Evolutionary conservation across 2,329 filamentous ascomycete species (phyloP).

Genomic region (Colletotrichum ledebouriae): DNA sequence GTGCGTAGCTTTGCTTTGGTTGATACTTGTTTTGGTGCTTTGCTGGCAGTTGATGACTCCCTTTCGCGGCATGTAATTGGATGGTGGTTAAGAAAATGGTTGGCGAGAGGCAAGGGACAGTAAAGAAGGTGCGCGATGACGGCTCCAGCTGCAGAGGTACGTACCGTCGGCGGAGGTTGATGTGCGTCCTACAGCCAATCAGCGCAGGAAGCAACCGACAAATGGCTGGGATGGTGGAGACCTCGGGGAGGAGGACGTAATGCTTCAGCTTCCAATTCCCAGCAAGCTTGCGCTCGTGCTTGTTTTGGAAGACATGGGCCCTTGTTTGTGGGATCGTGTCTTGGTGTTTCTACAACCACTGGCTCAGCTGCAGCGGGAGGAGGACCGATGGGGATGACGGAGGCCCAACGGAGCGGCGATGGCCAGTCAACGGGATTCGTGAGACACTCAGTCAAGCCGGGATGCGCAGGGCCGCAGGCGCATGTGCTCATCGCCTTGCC

Average conservation of each 20-base stretch:
- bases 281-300: background rate
- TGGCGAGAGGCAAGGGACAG: constrained; percentile 24
- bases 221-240: constrained; percentile 30
- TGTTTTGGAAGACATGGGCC: constrained; percentile 32
- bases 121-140: background rate
- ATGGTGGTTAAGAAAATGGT: constrained; percentile 8
- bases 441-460: constrained; percentile 28
- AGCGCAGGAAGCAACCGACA: constrained; percentile 3
- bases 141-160: background rate
- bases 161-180: background rate
- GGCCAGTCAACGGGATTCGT: constrained; percentile 38
- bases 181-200: background rate
- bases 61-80: constrained; percentile 11
- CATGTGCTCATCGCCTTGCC: too few relatives aligned
- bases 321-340: constrained; percentile 38
- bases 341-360: constrained; percentile 36
- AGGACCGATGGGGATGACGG: constrained; percentile 10
- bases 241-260: background rate
- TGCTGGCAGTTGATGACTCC: constrained; percentile 33
- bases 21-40: constrained; percentile 23
- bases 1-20: constrained; percentile 30
- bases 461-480: too few relatives aligned
- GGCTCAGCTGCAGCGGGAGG: constrained; percentile 35
- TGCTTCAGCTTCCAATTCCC: background rate
- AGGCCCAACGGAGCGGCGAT: constrained; percentile 26